Evolutionary conservation across 768 basidiomycete species (phyloP), one percentile per base, ranked within the genome.

Genomic region (Trametes gibbosa): DNA sequence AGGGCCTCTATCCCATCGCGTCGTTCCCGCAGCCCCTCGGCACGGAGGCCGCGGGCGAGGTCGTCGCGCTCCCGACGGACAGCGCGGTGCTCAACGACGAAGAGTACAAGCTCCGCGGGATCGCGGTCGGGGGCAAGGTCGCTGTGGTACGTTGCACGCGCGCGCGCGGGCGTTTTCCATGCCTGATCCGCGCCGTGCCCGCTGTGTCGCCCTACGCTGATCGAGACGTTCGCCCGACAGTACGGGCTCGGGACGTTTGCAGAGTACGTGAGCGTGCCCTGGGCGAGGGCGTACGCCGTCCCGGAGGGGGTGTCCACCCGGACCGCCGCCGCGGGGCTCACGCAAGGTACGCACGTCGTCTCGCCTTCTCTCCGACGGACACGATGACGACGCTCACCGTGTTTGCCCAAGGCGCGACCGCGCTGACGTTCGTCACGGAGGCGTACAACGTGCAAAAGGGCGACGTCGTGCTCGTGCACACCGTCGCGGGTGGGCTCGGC

Each of bases 401-500:
- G 7, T 25, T 9, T 5, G 27, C 2, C 27, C 17, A 48, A 71
- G 90, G 85, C 16, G 62, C 92, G 50, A 97, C 95, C 0, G 87
- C 87, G 0, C 68, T 87, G 3, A 83, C 84, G 0, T 87, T 95
- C 67, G 80, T 90, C 62, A 85, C 84, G 50, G 95, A 98, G 70
- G 85, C 93, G 10, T 91, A 97, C 72, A 76, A 84, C 45, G 89
- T 94, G 53, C 82, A 94, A 72, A 82, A 81, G 68, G 89, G 83
- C 1, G 92, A 95, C 66, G 81, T 76, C 50, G 82, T 94, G 53
- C 80, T 95, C 43, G 82, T 97, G 0, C 92, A 95, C 67, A 95
- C 95, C 27, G 82, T 95, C 29, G 94, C 95, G 0, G 95, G 95
- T 25, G 95, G 95, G 13, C 79, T 96, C 13, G 95, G 84, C 2